Evolutionary conservation across 805 yeast genomes (phyloP).

Genomic region (Lachancea dasiensis): DNA sequence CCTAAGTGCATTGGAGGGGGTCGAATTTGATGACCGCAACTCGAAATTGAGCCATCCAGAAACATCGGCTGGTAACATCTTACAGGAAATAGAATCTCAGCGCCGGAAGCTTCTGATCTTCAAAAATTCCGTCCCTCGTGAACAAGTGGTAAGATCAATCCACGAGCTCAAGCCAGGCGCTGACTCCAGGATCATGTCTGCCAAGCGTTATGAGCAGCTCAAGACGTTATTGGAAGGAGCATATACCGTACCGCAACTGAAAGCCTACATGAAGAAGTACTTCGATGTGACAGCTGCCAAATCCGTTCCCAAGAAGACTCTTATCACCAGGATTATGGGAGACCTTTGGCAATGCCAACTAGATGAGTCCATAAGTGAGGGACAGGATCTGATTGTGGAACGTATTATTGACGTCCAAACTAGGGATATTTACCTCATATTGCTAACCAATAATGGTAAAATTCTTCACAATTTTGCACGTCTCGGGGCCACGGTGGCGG

Average conservation of each 20-base stretch:
- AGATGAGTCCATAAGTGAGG: conserved; percentile 15
- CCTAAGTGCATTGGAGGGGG: conserved; percentile 27
- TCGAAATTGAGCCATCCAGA: background rate
- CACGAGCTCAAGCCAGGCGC: conserved; percentile 22
- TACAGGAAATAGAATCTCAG: conserved; percentile 19
- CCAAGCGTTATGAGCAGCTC: conserved; percentile 18
- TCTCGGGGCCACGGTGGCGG: conserved; percentile 27
- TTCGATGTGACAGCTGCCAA: conserved; percentile 8
- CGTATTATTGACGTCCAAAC: conserved; percentile 21
- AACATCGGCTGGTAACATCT: conserved; percentile 9
- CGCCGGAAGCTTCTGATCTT: conserved; percentile 21
- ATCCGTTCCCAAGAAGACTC: conserved; percentile 8
- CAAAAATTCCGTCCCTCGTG: conserved; percentile 19
- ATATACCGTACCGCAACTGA: conserved; percentile 26
- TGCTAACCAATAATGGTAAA: conserved; percentile 31
- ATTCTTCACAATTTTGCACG: conserved; percentile 28
- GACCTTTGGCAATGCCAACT: conserved; percentile 10
- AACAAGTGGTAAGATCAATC: conserved; percentile 27
- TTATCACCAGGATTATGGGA: conserved; percentile 8
- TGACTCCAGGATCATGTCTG: conserved; percentile 15
- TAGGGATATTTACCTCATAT: conserved; percentile 23
- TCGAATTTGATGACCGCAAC: conserved; percentile 15
- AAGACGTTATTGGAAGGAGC: conserved; percentile 18
- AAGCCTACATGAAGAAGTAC: conserved; percentile 16
- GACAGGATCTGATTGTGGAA: conserved; percentile 21